Base-by-base conservation (phyloP, 192 early-diverging fungal species). In the Kappamyces sp. region DNA sequence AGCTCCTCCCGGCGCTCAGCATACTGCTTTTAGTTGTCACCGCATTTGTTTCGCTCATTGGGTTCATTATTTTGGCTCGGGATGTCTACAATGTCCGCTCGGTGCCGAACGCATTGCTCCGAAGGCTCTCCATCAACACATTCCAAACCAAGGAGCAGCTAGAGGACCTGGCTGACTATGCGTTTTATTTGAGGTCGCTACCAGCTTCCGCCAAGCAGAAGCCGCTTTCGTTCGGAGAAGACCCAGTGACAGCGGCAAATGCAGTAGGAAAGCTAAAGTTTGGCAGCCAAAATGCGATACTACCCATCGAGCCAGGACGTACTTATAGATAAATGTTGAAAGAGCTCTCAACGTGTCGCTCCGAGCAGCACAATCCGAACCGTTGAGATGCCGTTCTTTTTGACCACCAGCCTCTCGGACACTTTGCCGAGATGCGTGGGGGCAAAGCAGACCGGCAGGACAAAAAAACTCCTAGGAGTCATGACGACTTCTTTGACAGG, bases 401-500 rank as follows among this genome's bases (percentile, higher is more conserved):
- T 23, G 4, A 57, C 55, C 6, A 57, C 47, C 13, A 57, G n/a
- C 9, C 55, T 23, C n/a, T 57, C 55, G 31, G 41, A 40, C 32
- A 3, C 31, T 4, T 35, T 8, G 2, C 55, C 55, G 6, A 57
- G 34, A 1, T 23, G 2, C 10, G 23, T 8, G 9, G 55, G 36
- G 23, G 55, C 34, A 41, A 57, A 57, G 41, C 42, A 35, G 3
- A 57, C 38, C 9, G 55, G 55, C 5, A 57, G 38, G 2, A 57
- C 36, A 7, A 57, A 44, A 15, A 40, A 57, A n/a, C 55, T 57
- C 34, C 55, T 57, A 1, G 55, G 3, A 7, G 55, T 57, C 9
- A 57, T 35, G 6, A 57, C 47, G 15, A 57, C 31, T 57, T 57
- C 55, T 57, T 44, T 36, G 1, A 57, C 47, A 5, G 55, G 55